Evolutionary conservation across 148 eudicot species (phyloP).

Genomic region (Camellia sinensis): DNA sequence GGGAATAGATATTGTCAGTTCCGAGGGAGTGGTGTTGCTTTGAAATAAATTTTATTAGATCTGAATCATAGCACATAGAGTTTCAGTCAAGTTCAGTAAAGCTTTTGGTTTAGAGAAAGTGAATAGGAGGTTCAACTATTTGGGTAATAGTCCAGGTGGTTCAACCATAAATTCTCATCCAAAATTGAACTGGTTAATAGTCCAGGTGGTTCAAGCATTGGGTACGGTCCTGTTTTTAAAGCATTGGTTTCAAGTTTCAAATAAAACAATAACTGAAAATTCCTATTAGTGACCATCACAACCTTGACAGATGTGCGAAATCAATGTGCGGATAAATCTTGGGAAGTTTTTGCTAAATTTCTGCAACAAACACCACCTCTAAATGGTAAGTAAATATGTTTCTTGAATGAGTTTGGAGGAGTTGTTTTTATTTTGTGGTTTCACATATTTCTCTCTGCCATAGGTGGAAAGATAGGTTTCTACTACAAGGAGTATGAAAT

Average conservation of each 20-base stretch:
- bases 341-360: slow-evolving; percentile 69
- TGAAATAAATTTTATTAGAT: neutral
- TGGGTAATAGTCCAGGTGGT: too few species aligned
- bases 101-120: too few species aligned
- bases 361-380: slow-evolving; percentile 76
- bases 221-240: neutral
- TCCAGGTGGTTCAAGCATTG: neutral
- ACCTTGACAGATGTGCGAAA: slow-evolving; percentile 64
- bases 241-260: neutral
- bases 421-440: slow-evolving; percentile 4
- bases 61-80: neutral
- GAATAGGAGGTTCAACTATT: too few species aligned
- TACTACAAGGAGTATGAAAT: slow-evolving; percentile 92
- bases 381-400: slow-evolving; percentile 49
- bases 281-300: slow-evolving; percentile 15
- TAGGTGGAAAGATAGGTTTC: slow-evolving; percentile 90
- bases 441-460: slow-evolving; percentile 8
- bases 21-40: neutral
- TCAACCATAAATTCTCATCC: too few species aligned
- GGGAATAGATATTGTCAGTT: neutral
- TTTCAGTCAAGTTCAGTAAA: too few species aligned
- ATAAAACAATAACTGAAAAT: slow-evolving; percentile 1
- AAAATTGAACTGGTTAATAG: neutral
- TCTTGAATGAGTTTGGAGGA: neutral
- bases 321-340: slow-evolving; percentile 63